Conservation (phyloP, 2,329 filamentous ascomycete species). For the Monilinia fructicola region DNA sequence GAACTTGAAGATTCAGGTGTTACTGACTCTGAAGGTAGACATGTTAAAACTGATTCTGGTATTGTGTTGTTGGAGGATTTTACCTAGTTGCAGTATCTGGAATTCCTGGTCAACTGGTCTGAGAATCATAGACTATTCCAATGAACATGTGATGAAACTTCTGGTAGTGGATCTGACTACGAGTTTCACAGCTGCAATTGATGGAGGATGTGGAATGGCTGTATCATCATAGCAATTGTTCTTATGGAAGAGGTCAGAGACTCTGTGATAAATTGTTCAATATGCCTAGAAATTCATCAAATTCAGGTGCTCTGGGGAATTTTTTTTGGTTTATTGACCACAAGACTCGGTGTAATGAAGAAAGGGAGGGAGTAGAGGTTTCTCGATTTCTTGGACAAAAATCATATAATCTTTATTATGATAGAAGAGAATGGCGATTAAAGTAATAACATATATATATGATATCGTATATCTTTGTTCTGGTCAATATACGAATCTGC, state of each 20-base stretch:
- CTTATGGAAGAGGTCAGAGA: not conserved
- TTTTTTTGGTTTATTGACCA: not conserved
- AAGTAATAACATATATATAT: too few relatives aligned
- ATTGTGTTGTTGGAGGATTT: not conserved
- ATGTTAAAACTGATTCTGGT: not conserved
- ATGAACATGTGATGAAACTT: not conserved
- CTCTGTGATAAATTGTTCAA: not conserved
- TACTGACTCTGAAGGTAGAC: not conserved
- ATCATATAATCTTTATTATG: too few relatives aligned
- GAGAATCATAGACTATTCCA: not conserved
- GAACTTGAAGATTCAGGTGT: not conserved
- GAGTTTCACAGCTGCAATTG: not conserved
- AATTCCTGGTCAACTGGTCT: not conserved
- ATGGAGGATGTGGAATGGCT: not conserved
- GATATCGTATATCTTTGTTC: too few relatives aligned
- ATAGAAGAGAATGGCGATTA: too few relatives aligned
- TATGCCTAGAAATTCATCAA: not conserved
- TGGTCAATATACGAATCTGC: too few relatives aligned
- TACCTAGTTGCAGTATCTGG: not conserved
- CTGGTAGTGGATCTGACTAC: not conserved
- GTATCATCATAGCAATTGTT: constrained; percentile 3
- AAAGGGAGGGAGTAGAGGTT: not conserved
- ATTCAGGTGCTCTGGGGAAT: not conserved
- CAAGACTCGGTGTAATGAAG: not conserved
- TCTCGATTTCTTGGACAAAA: not conserved